Evolutionary conservation across 2,329 filamentous ascomycete species (phyloP), one percentile per base, ranked within the genome.

Genomic region (Camillea tinctor): DNA sequence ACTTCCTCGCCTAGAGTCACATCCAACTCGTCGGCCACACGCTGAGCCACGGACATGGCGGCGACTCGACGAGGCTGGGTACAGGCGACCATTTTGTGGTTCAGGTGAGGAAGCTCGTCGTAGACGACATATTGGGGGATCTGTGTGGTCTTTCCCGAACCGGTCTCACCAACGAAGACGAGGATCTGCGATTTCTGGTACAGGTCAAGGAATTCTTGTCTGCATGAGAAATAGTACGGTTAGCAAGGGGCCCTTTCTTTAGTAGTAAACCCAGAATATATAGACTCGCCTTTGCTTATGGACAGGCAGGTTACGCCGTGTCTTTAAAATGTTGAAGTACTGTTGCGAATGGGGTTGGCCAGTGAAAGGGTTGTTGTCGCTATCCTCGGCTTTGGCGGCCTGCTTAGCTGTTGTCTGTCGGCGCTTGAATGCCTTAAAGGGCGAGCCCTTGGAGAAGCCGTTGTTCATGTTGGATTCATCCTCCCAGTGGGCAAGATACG

Each of bases 61-160:
- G 96, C 95, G 58, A 99, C 95, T 86, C 95, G 91, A 75, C 96
- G 90, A 64, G 95, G 95, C 77, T 99, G 95, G 5, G 95, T 99
- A 83, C 95, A 99, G 60, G 94, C 95, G 60, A 99, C 89, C 77
- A 97, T 88, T 81, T 97, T 97, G 74, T 87, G 85, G 68, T 88
- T 88, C 64, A 87, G 81, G 71, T 98, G 92, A 23, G 95, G 94
- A 30, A 97, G 84, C 77, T 99, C 95, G 78, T 99, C 95, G 82
- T 90, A 98, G 49, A 99, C 87, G 66, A 99, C 94, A 75, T 97
- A 99, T 76, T 99, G 95, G 1, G 95, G 95, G 63, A 99, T 98
- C 81, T 99, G 95, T 0, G 95, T 99, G 4, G 95, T 99, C 81
- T 99, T 99, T 80, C 95, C 95, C 67, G 95, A 99, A 86, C 96